Conservation (phyloP, 208 protist species). For the Leishmania tropica region DNA sequence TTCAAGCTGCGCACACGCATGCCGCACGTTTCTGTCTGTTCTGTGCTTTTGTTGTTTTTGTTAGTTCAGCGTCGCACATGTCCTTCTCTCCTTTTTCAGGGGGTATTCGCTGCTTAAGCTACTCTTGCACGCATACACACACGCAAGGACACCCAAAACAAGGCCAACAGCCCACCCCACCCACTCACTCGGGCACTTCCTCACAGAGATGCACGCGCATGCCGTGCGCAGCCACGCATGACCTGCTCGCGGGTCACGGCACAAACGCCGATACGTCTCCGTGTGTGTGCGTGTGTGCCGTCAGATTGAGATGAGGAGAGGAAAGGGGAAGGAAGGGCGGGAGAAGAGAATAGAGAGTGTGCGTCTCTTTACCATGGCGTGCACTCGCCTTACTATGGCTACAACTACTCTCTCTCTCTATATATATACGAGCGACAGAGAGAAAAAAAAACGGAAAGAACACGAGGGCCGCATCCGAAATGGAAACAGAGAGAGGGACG, state of each 20-base stretch:
- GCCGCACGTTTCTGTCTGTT: too few relatives aligned
- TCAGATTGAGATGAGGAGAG: too few relatives aligned
- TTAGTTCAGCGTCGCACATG: background rate
- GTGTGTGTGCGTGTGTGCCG: background rate
- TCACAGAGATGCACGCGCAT: background rate
- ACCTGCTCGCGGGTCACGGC: background rate
- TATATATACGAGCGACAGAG: background rate
- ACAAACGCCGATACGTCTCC: background rate
- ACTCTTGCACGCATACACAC: background rate
- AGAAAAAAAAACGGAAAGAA: background rate
- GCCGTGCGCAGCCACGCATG: background rate
- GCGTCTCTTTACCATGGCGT: background rate
- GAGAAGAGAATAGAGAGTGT: background rate
- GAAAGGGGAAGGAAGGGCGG: too few relatives aligned
- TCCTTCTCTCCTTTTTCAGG: too few relatives aligned
- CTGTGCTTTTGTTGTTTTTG: too few relatives aligned
- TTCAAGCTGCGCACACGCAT: background rate
- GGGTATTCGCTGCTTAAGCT: too few relatives aligned
- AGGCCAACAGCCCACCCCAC: too few relatives aligned
- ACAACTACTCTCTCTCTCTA: background rate
- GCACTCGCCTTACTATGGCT: background rate
- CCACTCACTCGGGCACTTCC: background rate
- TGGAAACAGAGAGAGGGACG: background rate
- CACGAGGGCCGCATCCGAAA: background rate
- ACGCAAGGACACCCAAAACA: background rate